Conservation (phyloP, 139 green algal genomes). For the Yamagishiella unicocca region DNA sequence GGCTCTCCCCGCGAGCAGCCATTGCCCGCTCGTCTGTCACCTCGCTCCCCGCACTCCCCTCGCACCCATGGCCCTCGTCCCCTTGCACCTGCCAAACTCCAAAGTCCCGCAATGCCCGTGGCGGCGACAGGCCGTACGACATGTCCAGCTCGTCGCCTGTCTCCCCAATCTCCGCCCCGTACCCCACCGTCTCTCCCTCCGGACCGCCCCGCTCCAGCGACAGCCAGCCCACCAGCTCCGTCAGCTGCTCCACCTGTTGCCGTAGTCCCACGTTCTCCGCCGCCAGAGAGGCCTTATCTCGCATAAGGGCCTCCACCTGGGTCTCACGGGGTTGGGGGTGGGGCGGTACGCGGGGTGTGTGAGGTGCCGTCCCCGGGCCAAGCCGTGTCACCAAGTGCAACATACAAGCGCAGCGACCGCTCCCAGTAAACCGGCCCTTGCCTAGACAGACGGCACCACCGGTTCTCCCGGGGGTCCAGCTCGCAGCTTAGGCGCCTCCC, state of each 20-base stretch:
- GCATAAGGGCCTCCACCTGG: conserved; percentile 38
- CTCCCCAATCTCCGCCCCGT: neutral
- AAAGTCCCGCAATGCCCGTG: neutral
- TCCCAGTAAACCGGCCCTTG: too few species aligned
- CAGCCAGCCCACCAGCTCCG: conserved; percentile 35
- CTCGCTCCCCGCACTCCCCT: too few species aligned
- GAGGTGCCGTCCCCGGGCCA: too few species aligned
- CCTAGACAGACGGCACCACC: too few species aligned
- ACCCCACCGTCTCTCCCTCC: neutral
- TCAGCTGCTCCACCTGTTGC: conserved; percentile 44
- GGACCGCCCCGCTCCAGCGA: neutral
- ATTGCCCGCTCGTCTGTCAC: too few species aligned
- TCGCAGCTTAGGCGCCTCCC: too few species aligned
- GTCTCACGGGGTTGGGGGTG: neutral
- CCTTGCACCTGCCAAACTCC: neutral
- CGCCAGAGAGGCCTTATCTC: conserved; percentile 36
- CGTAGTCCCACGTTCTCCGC: conserved; percentile 1
- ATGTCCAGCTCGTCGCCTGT: neutral
- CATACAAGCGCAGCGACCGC: too few species aligned
- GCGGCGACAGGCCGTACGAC: neutral
- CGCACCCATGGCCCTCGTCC: too few species aligned
- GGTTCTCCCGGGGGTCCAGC: too few species aligned
- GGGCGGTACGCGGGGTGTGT: neutral
- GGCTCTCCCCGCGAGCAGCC: too few species aligned
- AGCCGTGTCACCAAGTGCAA: too few species aligned